Evolutionary conservation across 495 filamentous ascomycete species (phyloP).

Genomic region (Daldinia loculata): DNA sequence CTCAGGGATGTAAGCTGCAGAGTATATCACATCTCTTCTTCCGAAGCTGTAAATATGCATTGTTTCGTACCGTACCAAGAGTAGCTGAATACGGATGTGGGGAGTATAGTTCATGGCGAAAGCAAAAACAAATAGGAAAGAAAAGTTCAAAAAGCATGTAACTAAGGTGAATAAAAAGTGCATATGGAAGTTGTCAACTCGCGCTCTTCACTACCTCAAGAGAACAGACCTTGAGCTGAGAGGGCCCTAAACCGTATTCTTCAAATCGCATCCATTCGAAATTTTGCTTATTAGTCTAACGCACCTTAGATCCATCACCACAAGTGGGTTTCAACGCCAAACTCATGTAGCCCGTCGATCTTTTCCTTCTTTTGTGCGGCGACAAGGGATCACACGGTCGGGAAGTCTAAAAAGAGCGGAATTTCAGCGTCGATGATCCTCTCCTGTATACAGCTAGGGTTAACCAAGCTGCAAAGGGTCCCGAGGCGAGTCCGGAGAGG

Average conservation of each 20-base stretch:
- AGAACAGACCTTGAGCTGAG: conserved; percentile 8
- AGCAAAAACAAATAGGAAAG: not conserved
- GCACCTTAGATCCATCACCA: conserved; percentile 33
- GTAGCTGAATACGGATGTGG: not conserved
- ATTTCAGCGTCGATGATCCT: conserved; percentile 35
- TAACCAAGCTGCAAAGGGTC: not conserved
- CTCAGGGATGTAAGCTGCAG: conserved; percentile 21
- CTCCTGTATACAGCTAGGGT: conserved; percentile 32
- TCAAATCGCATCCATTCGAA: conserved; percentile 33
- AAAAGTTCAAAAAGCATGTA: not conserved
- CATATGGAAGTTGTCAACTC: not conserved
- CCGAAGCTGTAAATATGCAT: not conserved
- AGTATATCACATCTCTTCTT: conserved; percentile 1
- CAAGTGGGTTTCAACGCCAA: conserved; percentile 30
- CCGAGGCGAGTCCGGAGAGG: conserved; percentile 16
- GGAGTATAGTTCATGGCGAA: not conserved
- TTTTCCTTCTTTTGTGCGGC: conserved; percentile 30
- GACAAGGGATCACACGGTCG: conserved; percentile 30
- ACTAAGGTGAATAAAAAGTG: no score
- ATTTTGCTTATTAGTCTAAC: conserved; percentile 25
- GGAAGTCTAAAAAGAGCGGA: conserved; percentile 22
- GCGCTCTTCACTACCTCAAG: not conserved
- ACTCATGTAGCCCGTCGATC: conserved; percentile 35
- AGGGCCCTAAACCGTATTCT: conserved; percentile 1
- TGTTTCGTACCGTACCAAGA: not conserved